Conservation (phyloP, 192 early-diverging fungal genomes). For the Lobosporangium transversale region DNA sequence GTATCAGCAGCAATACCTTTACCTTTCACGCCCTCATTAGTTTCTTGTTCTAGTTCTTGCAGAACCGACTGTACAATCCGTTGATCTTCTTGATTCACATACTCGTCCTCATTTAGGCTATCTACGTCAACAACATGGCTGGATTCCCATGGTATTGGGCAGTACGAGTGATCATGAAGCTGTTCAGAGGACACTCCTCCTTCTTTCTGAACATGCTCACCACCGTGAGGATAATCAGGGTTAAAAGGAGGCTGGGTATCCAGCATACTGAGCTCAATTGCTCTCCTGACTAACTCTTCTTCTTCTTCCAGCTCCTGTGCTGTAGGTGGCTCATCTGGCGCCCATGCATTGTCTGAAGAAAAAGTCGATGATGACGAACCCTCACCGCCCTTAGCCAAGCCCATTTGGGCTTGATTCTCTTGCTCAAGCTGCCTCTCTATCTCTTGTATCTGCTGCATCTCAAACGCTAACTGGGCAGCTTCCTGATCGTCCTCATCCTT, state of each 20-base stretch:
- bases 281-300: conserved; percentile 38
- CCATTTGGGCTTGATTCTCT: neutral
- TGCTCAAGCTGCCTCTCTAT: conserved; percentile 13
- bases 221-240: neutral
- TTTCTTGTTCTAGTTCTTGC: conserved; percentile 17
- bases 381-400: conserved; percentile 11
- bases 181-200: neutral
- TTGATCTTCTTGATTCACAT: conserved; percentile 23
- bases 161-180: neutral
- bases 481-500: conserved; percentile 36
- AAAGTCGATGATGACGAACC: conserved; percentile 7
- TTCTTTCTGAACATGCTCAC: neutral
- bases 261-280: conserved; percentile 44
- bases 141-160: conserved; percentile 12
- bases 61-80: conserved; percentile 32
- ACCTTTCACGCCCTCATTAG: neutral
- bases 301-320: conserved; percentile 40
- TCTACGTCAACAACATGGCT: conserved; percentile 38
- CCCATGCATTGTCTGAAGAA: neutral
- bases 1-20: neutral
- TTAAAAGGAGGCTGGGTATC: conserved; percentile 1
- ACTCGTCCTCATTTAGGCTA: neutral
- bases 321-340: conserved; percentile 8
- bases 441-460: conserved; percentile 28
- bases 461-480: conserved; percentile 2